Conservation (phyloP, 371 early-diverging fungal species). For the Conidiobolus coronatus region DNA sequence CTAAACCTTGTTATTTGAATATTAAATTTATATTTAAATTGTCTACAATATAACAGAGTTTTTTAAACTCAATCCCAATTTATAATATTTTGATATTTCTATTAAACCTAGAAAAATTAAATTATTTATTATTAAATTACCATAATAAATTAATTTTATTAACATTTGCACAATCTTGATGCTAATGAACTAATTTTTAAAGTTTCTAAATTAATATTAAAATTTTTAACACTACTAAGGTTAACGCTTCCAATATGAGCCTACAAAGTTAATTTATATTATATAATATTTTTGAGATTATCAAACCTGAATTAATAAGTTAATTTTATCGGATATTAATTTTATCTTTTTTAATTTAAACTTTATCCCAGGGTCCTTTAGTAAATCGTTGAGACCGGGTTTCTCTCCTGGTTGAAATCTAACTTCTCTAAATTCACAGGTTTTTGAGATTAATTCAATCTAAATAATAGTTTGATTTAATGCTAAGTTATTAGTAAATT, state of each 20-base stretch:
- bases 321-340: background rate
- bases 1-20: background rate
- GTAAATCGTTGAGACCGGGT: conserved; percentile 13
- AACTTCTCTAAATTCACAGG: conserved; percentile 18
- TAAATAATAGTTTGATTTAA: conserved; percentile 2
- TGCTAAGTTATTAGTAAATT: background rate
- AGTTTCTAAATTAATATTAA: background rate
- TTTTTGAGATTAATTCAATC: conserved; percentile 16
- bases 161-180: no score
- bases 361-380: conserved; percentile 9
- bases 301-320: background rate
- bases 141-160: no score
- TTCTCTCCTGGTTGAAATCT: conserved; percentile 21
- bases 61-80: background rate
- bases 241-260: background rate
- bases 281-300: background rate
- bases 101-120: background rate
- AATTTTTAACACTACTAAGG: background rate
- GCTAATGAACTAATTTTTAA: no score
- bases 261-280: background rate
- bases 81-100: background rate
- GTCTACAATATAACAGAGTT: conserved; percentile 1
- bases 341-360: background rate
- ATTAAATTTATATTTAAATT: background rate
- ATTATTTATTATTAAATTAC: no score